Percentiles rank a stretch among this genome's conserved stretches.
Evolutionary conservation across 257 asterid genomes (phyloP).

Genomic region (Solanum pennellii): DNA sequence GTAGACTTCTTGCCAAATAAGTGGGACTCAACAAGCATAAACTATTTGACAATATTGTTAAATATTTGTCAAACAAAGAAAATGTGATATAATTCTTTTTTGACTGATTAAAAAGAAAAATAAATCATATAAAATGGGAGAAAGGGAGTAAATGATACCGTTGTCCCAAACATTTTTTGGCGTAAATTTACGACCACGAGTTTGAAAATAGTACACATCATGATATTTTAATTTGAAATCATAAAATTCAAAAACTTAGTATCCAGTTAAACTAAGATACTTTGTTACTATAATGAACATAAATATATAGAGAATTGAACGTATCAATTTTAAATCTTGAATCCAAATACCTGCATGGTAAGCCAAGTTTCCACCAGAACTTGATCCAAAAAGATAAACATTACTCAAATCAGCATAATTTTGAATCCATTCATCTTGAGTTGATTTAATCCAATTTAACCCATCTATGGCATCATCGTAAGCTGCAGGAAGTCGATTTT

Average conservation of each 20-base stretch:
- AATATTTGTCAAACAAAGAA: too few species aligned
- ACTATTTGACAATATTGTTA: too few species aligned
- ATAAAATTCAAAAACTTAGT: too few species aligned
- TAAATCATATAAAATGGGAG: too few species aligned
- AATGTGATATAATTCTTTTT: too few species aligned
- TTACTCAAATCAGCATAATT: slow-evolving; percentile 20
- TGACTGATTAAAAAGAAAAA: too few species aligned
- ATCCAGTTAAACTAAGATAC: neutral
- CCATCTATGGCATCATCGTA: slow-evolving; percentile 34
- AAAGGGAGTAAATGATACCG: too few species aligned
- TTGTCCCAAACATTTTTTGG: too few species aligned
- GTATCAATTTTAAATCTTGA: neutral
- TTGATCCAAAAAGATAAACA: slow-evolving; percentile 19
- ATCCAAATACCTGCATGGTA: slow-evolving; percentile 13
- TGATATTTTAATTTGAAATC: too few species aligned
- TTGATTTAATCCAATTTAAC: slow-evolving; percentile 12
- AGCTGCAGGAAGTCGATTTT: slow-evolving; percentile 31
- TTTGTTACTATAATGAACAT: neutral
- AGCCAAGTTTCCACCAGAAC: slow-evolving; percentile 31
- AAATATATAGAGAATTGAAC: neutral
- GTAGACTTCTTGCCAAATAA: too few species aligned
- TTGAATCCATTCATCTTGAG: slow-evolving; percentile 18
- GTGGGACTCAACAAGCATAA: too few species aligned
- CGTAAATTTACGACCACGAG: accelerated
- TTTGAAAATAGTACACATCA: too few species aligned